Evolutionary conservation across 179 eudicot genomes (phyloP).

Genomic region (Pouteria campechiana): DNA sequence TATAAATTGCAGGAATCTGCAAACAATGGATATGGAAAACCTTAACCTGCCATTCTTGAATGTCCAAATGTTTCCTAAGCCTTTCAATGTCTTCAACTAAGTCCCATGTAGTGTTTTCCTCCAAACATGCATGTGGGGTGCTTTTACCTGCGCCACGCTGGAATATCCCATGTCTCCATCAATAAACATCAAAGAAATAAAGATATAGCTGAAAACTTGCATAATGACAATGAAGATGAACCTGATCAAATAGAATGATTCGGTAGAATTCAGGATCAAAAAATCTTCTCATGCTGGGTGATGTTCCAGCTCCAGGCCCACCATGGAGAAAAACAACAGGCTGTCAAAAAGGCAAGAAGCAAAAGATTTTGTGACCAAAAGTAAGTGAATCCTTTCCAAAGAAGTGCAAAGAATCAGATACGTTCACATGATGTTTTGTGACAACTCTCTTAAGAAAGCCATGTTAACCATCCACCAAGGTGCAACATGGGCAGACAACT

Average conservation of each 20-base stretch:
- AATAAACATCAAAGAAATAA: not conserved
- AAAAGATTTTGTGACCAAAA: not conserved
- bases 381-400: too few relatives aligned
- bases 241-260: slow-evolving; percentile 96
- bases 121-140: slow-evolving; percentile 94
- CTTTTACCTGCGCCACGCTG: slow-evolving; percentile 99
- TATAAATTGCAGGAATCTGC: not conserved
- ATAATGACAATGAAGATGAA: slow-evolving; percentile 5
- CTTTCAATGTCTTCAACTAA: slow-evolving; percentile 81
- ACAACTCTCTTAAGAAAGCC: not conserved
- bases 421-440: not conserved
- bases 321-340: slow-evolving; percentile 97
- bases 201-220: not conserved
- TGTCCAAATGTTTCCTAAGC: slow-evolving; percentile 70
- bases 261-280: slow-evolving; percentile 92
- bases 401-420: too few relatives aligned
- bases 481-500: too few relatives aligned
- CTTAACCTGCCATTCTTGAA: slow-evolving; percentile 93
- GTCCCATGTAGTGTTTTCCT: slow-evolving; percentile 96
- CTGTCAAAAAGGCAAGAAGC: slow-evolving; percentile 35
- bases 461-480: not conserved
- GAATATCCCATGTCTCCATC: slow-evolving; percentile 2
- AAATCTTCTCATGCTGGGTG: slow-evolving; percentile 79
- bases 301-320: slow-evolving; percentile 98
- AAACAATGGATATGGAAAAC: not conserved